Percentiles rank a stretch among this genome's conserved stretches.
phyloP scores from a whole-genome alignment of 2,329 filamentous ascomycete species.

The Coniochaeta ligniaria region DNA sequence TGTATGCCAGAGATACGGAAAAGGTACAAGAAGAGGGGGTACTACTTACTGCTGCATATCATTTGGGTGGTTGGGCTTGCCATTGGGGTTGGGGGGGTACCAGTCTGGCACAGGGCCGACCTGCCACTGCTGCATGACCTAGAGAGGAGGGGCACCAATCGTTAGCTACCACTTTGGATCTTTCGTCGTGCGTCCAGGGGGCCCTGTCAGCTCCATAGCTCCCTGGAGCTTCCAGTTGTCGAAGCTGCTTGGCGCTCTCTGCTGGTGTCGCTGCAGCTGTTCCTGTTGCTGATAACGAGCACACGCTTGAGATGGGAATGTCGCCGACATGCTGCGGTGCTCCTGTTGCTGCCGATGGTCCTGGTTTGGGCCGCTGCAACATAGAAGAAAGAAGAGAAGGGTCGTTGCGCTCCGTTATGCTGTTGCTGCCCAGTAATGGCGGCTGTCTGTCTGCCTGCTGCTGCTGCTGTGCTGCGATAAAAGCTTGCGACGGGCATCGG shows the following conservation, averaged over 20 bases:
- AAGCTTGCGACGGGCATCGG: neutral
- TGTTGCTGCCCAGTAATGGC: neutral
- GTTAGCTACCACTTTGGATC: neutral
- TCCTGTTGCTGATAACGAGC: neutral
- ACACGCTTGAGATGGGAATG: neutral
- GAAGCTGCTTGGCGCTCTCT: neutral
- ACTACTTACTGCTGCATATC: slow-evolving; percentile 48
- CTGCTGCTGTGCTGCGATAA: neutral
- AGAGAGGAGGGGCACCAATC: slow-evolving; percentile 1
- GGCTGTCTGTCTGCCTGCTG: neutral
- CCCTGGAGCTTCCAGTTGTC: neutral
- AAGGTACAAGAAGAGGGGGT: slow-evolving; percentile 21
- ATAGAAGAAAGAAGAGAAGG: neutral
- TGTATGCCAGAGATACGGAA: slow-evolving; percentile 13
- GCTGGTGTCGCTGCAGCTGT: neutral
- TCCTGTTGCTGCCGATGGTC: neutral
- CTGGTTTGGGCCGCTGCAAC: neutral
- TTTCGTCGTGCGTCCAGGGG: neutral
- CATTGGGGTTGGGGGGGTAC: slow-evolving; percentile 45
- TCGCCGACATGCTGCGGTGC: neutral
- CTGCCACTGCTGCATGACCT: slow-evolving; percentile 57
- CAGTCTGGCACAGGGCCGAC: slow-evolving; percentile 50
- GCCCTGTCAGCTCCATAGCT: neutral
- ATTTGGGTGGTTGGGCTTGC: slow-evolving; percentile 44
- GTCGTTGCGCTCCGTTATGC: neutral